These are phyloP conservation scores for Cryptococcus maquisensis DNA, from an alignment of 1,284 basidiomycete genomes.

Conservation along the genomic window DNA sequence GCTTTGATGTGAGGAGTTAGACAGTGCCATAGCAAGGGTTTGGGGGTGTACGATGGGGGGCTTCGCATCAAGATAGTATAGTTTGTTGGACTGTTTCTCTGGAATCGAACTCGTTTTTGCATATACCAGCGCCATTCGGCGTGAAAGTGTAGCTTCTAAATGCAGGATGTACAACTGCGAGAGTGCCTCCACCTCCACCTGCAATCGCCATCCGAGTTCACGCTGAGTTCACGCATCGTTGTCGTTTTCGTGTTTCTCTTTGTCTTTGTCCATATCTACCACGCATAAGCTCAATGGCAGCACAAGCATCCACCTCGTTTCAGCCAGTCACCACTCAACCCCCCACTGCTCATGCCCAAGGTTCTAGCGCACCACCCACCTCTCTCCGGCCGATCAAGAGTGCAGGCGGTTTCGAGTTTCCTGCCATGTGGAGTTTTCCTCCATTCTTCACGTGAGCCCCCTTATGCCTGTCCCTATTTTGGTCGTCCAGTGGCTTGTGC, in stretches of 20 bases:
- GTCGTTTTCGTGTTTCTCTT: neutral
- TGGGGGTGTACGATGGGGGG: too few species aligned
- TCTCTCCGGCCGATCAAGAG: conserved; percentile 26
- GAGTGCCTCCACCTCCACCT: neutral
- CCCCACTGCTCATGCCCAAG: neutral
- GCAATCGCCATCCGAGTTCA: neutral
- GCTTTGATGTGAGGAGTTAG: conserved; percentile 27
- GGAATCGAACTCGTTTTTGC: too few species aligned
- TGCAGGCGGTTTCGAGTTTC: conserved; percentile 46
- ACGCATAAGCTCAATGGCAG: neutral
- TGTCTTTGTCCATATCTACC: neutral
- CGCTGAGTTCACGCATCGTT: too few species aligned
- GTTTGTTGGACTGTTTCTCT: too few species aligned
- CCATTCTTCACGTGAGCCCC: conserved; percentile 53
- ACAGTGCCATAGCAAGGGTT: too few species aligned
- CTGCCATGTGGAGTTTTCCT: conserved; percentile 54
- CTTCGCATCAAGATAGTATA: too few species aligned
- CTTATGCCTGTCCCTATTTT: neutral
- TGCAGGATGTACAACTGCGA: neutral
- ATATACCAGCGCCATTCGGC: too few species aligned
- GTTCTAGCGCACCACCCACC: conserved; percentile 4
- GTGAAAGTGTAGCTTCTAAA: too few species aligned
- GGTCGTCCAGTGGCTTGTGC: too few species aligned
- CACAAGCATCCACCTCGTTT: neutral
- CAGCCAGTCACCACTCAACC: neutral